Base-by-base conservation (phyloP, 169 alveolate genomes). In the Cryptosporidium sp. region DNA sequence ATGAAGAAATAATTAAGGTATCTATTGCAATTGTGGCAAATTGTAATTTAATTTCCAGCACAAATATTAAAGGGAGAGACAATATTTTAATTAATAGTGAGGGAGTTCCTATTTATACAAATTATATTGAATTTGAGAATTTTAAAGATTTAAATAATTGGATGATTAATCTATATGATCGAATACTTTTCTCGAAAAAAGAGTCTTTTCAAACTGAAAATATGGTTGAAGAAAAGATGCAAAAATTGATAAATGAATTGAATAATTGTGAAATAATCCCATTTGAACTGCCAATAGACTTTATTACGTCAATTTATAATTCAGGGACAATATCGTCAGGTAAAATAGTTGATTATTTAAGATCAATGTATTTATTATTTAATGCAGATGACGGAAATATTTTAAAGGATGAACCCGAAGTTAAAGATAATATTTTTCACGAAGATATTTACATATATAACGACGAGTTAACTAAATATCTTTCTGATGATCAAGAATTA, bases 41-140 rank as follows among this genome's bases (percentile, higher is more conserved):
- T 16, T 65, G 51, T 31, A 65, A 65, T n/a, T 35, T 65, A 21
- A 65, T 56, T 9, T 33, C 29, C 12, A 0, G 31, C 8, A 51
- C 12, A 9, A 51, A 35, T 29, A 26, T 35, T 37, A 48, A 29
- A 5, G 48, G 29, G 23, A 29, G 7, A 69, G 3, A 4, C 21
- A 35, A 69, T n/a, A 12, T 21, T 69, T n/a, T 39, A 29, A 6
- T 16, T 21, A 6, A n/a, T 44, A 23, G 4, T 14, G 21, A 69
- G 10, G 65, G 21, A 39, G 8, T n/a, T 26, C 21, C 84, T 7
- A 0, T 26, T 18, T 21, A 18, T n/a, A 73, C 31, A 29, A 53
- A 60, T 73, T 73, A 33, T 52, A 56, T 53, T n/a, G 86, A 73
- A 3, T 73, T 73, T 60, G 44, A 73, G n/a, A 73, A 18, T 56